Conservation (phyloP, 2,329 filamentous ascomycete genomes). For the Diaporthe citrichinensis region DNA sequence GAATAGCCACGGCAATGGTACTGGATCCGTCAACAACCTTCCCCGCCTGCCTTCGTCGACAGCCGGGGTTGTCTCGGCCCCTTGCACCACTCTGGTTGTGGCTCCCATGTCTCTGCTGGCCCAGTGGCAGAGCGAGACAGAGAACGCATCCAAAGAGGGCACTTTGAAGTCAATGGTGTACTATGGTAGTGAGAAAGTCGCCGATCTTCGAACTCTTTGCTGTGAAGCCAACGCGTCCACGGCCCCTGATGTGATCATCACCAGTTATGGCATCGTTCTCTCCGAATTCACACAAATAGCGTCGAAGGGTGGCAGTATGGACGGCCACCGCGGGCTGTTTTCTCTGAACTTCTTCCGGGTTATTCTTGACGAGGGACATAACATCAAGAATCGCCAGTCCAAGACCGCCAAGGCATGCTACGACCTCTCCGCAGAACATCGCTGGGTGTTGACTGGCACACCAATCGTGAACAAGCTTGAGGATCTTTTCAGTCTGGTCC, state of each 20-base stretch:
- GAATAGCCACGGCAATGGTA: conserved; percentile 44
- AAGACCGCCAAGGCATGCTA: conserved; percentile 98
- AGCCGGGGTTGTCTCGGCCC: conserved; percentile 75
- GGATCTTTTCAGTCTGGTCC: conserved; percentile 92
- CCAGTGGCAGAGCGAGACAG: conserved; percentile 96
- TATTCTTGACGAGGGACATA: conserved; percentile 95
- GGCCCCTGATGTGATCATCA: conserved; percentile 92
- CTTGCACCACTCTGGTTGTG: conserved; percentile 93
- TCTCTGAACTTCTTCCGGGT: conserved; percentile 95
- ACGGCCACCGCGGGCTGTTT: conserved; percentile 82
- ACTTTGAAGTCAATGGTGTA: conserved; percentile 90
- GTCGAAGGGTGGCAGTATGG: conserved; percentile 74
- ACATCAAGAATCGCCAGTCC: conserved; percentile 90
- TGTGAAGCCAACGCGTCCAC: conserved; percentile 78
- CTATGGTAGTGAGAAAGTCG: conserved; percentile 88
- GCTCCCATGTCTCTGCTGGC: conserved; percentile 97
- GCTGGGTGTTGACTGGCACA: conserved; percentile 95
- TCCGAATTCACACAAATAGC: conserved; percentile 88
- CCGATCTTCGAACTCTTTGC: conserved; percentile 84
- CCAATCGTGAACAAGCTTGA: conserved; percentile 97
- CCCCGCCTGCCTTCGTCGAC: conserved; percentile 72
- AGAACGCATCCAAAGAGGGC: conserved; percentile 88
- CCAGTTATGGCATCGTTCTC: conserved; percentile 91
- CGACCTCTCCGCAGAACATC: conserved; percentile 85
- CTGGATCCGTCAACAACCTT: conserved; percentile 70